phyloP scores from a whole-genome alignment of 2,329 filamentous ascomycete species.

The Pleoardoris graminearum region DNA sequence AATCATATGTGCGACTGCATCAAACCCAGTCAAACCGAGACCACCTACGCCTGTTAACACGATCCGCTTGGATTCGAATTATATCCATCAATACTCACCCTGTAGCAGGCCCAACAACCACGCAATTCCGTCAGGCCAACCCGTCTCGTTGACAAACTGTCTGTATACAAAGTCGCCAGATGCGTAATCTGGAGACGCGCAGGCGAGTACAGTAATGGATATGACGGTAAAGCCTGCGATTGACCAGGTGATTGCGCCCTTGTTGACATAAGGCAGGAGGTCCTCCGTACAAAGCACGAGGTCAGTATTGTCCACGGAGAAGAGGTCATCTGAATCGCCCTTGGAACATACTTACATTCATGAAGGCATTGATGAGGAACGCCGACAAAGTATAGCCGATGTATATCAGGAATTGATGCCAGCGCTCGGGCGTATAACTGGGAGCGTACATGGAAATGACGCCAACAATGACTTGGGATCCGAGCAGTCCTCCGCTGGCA shows the following conservation, averaged over 20 bases:
- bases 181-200: constrained; percentile 67
- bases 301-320: not conserved
- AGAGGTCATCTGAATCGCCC: too few relatives aligned
- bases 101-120: constrained; percentile 58
- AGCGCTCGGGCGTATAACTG: constrained; percentile 60
- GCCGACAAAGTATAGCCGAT: constrained; percentile 64
- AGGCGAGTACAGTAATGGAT: constrained; percentile 69
- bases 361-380: constrained; percentile 67
- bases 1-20: constrained; percentile 59
- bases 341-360: constrained; percentile 54
- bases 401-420: constrained; percentile 77
- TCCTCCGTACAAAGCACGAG: constrained; percentile 12
- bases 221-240: constrained; percentile 70
- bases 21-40: constrained; percentile 59
- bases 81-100: constrained; percentile 32
- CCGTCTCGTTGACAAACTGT: constrained; percentile 68
- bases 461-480: constrained; percentile 67
- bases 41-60: constrained; percentile 32
- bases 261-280: constrained; percentile 67
- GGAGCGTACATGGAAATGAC: constrained; percentile 65
- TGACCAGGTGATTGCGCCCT: constrained; percentile 72
- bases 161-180: constrained; percentile 67
- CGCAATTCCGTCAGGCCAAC: constrained; percentile 69
- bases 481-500: constrained; percentile 69
- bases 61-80: not conserved